These are phyloP conservation scores for Epichloe gansuensis DNA, from an alignment of 2,329 filamentous ascomycete species.

Conservation along the genomic window DNA sequence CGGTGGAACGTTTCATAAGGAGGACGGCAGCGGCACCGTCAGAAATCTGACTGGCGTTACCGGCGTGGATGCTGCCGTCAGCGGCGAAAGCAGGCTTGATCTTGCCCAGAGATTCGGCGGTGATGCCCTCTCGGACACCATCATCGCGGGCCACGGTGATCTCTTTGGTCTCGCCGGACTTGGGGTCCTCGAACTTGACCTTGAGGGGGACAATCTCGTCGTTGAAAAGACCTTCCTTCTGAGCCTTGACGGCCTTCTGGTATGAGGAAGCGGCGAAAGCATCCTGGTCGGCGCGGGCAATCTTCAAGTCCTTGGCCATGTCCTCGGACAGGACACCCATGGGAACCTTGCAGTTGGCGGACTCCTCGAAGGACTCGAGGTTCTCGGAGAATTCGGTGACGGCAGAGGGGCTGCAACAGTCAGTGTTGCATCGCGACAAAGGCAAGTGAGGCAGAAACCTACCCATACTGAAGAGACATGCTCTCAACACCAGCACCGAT, in stretches of 20 bases:
- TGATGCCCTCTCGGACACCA: conserved; percentile 74
- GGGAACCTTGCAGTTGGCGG: conserved; percentile 92
- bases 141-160: conserved; percentile 79
- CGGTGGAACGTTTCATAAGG: conserved; percentile 87
- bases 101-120: conserved; percentile 77
- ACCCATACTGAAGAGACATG: conserved; percentile 90
- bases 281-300: conserved; percentile 66
- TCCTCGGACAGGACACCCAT: conserved; percentile 91
- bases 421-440: not conserved
- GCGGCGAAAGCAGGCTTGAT: conserved; percentile 84
- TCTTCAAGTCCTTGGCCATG: conserved; percentile 77
- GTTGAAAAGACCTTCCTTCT: conserved; percentile 79
- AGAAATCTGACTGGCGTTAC: conserved; percentile 90
- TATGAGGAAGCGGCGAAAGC: conserved; percentile 90
- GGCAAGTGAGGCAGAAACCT: conserved; percentile 18
- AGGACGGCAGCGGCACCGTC: conserved; percentile 92
- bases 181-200: conserved; percentile 80
- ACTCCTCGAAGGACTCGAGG: conserved; percentile 66
- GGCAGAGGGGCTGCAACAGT: conserved; percentile 51
- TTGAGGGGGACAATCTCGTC: conserved; percentile 81
- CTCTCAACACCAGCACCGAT: conserved; percentile 92
- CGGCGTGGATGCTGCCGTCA: conserved; percentile 87
- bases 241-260: conserved; percentile 76
- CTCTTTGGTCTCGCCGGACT: conserved; percentile 72
- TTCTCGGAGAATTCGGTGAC: conserved; percentile 88